Evolutionary conservation across 495 filamentous ascomycete species (phyloP).

Genomic region (Aspergillus campestris): DNA sequence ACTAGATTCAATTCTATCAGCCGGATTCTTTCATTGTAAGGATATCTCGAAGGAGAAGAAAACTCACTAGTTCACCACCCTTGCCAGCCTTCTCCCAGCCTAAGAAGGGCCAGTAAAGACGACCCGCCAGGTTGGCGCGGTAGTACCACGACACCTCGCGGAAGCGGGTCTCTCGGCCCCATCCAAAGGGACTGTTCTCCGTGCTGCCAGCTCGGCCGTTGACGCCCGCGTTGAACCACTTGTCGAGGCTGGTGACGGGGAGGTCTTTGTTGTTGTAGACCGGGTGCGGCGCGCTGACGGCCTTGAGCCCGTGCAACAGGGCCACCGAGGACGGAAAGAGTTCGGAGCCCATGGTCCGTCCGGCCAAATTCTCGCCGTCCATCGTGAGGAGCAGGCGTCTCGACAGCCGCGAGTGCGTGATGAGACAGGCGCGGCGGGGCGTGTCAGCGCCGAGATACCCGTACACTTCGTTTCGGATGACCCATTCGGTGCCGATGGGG

Average conservation of each 20-base stretch:
- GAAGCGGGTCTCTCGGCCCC: too few species aligned
- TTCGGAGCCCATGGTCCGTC: slow-evolving; percentile 54
- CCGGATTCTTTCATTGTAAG: too few species aligned
- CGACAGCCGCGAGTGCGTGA: slow-evolving; percentile 52
- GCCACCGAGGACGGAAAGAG: slow-evolving; percentile 57
- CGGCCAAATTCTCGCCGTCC: slow-evolving; percentile 51
- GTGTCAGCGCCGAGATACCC: slow-evolving; percentile 38
- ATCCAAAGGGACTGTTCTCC: too few species aligned
- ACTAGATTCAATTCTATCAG: too few species aligned
- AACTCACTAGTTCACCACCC: too few species aligned
- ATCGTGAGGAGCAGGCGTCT: slow-evolving; percentile 55
- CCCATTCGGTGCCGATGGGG: slow-evolving; percentile 50
- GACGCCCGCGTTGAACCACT: too few species aligned
- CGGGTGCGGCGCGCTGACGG: slow-evolving; percentile 35
- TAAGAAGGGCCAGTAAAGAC: too few species aligned
- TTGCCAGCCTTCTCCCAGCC: too few species aligned
- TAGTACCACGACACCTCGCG: too few species aligned
- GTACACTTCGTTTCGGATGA: slow-evolving; percentile 50
- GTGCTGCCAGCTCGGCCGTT: not conserved
- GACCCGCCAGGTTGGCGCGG: not conserved
- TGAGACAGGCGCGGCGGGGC: slow-evolving; percentile 54
- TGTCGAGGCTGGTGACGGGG: too few species aligned
- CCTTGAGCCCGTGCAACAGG: slow-evolving; percentile 60
- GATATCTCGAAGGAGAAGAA: too few species aligned
- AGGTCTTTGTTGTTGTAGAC: slow-evolving; percentile 33